Percentiles rank a stretch among this genome's conserved stretches.
Evolutionary conservation across 192 early-diverging fungal species (phyloP).

Genomic region (Jimgerdemannia flammicorona): DNA sequence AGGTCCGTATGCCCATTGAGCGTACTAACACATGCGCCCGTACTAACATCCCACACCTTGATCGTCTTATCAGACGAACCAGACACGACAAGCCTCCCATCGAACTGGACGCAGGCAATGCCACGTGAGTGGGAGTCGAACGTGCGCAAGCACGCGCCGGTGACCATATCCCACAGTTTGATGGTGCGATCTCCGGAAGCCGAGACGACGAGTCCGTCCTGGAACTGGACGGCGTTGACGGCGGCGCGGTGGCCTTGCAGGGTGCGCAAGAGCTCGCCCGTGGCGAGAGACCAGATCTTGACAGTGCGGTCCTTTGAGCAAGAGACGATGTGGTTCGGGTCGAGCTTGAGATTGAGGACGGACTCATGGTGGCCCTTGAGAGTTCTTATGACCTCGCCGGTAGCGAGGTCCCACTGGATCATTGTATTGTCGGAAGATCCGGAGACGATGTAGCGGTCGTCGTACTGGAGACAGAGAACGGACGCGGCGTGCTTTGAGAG

Average conservation of each 20-base stretch:
- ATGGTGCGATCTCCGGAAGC: slow-evolving; percentile 82
- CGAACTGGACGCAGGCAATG: slow-evolving; percentile 82
- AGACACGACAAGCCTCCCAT: slow-evolving; percentile 70
- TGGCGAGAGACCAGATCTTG: slow-evolving; percentile 72
- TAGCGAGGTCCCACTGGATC: slow-evolving; percentile 67
- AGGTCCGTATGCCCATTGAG: slow-evolving; percentile 59
- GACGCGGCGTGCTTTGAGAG: slow-evolving; percentile 69
- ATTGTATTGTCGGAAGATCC: slow-evolving; percentile 68
- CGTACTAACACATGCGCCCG: slow-evolving; percentile 40
- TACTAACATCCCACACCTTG: slow-evolving; percentile 54
- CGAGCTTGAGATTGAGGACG: slow-evolving; percentile 78
- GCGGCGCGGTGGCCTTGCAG: slow-evolving; percentile 69
- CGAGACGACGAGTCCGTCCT: slow-evolving; percentile 55
- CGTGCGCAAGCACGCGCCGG: slow-evolving; percentile 67
- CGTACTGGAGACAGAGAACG: slow-evolving; percentile 85
- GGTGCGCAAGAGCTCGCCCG: slow-evolving; percentile 48
- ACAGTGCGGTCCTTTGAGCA: slow-evolving; percentile 84
- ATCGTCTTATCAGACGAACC: slow-evolving; percentile 83
- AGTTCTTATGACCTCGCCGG: slow-evolving; percentile 38
- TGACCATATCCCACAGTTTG: slow-evolving; percentile 69
- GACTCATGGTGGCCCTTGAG: slow-evolving; percentile 57
- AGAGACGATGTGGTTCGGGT: slow-evolving; percentile 66
- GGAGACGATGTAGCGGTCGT: slow-evolving; percentile 59
- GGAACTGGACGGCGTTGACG: slow-evolving; percentile 81
- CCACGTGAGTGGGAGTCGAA: slow-evolving; percentile 80